phyloP scores from a whole-genome alignment of 176 grass and related monocot species.

The Triticum turgidum region DNA sequence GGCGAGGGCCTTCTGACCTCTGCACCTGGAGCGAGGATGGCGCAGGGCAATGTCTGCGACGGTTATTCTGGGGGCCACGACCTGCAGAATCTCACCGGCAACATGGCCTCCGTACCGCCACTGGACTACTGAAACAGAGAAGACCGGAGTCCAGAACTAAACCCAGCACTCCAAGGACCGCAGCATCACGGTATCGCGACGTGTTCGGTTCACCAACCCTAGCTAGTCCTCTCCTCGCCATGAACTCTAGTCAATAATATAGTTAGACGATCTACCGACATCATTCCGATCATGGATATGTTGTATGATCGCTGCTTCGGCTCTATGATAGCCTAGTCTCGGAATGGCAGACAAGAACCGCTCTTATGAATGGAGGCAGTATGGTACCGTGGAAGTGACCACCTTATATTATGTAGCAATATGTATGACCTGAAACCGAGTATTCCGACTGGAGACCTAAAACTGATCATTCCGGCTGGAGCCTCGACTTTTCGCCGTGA shows the following conservation, averaged over 20 bases:
- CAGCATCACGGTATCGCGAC: not conserved
- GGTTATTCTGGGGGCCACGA: conserved; percentile 45
- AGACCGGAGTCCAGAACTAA: not conserved
- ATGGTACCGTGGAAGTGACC: conserved; percentile 24
- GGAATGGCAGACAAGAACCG: conserved; percentile 20
- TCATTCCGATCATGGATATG: conserved; percentile 27
- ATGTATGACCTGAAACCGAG: conserved; percentile 21
- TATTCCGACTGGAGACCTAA: conserved; percentile 16
- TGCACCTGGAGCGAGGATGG: conserved; percentile 46
- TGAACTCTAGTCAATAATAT: conserved; percentile 45
- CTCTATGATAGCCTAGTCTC: conserved; percentile 9
- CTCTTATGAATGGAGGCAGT: conserved; percentile 6
- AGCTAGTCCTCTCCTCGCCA: not conserved
- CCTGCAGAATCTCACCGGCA: conserved; percentile 53
- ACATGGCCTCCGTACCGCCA: conserved; percentile 49
- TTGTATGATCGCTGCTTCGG: conserved; percentile 28
- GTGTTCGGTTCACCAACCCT: not conserved
- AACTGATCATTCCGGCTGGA: conserved; percentile 22
- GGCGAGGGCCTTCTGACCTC: conserved; percentile 48
- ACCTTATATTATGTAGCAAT: conserved; percentile 22
- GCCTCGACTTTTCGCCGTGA: not conserved
- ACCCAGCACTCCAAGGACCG: not conserved
- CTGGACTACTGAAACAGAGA: conserved; percentile 66
- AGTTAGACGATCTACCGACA: conserved; percentile 39
- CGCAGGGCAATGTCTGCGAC: conserved; percentile 45